These are phyloP conservation scores for Udeniomyces megalosporus DNA, from an alignment of 768 basidiomycete species.

Conservation along the genomic window DNA sequence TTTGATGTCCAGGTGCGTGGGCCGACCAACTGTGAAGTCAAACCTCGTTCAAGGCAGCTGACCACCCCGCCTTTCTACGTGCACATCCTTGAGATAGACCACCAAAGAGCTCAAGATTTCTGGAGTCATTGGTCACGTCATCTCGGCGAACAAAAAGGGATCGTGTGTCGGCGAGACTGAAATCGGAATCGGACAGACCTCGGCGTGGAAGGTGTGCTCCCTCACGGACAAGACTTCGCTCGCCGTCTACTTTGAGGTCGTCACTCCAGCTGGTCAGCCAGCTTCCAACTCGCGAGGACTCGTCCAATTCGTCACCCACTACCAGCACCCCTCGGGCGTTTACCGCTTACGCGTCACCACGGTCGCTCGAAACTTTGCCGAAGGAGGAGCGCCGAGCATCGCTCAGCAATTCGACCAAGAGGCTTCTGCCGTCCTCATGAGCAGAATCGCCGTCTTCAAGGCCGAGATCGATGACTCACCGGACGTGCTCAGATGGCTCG, in stretches of 20 bases:
- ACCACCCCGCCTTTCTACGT: background rate
- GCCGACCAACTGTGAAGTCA: too few relatives aligned
- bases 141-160: conserved; percentile 93
- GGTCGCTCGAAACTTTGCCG: conserved; percentile 91
- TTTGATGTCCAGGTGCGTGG: conserved; percentile 78
- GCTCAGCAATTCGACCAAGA: conserved; percentile 95
- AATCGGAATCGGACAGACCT: conserved; percentile 96
- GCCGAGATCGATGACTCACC: conserved; percentile 97
- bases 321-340: conserved; percentile 92
- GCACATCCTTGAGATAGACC: conserved; percentile 45
- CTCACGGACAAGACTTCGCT: conserved; percentile 73
- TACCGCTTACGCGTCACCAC: conserved; percentile 93
- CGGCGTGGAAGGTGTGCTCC: conserved; percentile 92
- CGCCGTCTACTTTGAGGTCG: conserved; percentile 95
- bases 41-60: too few relatives aligned
- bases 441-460: conserved; percentile 96
- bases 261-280: conserved; percentile 76
- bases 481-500: conserved; percentile 90
- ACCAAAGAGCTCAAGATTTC: conserved; percentile 98
- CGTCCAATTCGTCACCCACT: conserved; percentile 96
- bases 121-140: conserved; percentile 91
- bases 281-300: conserved; percentile 73
- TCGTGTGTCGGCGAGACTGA: conserved; percentile 95
- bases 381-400: conserved; percentile 86
- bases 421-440: conserved; percentile 93